A percentile compares a stretch with the other conserved stretches of the same genome.
Evolutionary conservation across 495 filamentous ascomycete species (phyloP).

Genomic region (Penicillium odoratum): DNA sequence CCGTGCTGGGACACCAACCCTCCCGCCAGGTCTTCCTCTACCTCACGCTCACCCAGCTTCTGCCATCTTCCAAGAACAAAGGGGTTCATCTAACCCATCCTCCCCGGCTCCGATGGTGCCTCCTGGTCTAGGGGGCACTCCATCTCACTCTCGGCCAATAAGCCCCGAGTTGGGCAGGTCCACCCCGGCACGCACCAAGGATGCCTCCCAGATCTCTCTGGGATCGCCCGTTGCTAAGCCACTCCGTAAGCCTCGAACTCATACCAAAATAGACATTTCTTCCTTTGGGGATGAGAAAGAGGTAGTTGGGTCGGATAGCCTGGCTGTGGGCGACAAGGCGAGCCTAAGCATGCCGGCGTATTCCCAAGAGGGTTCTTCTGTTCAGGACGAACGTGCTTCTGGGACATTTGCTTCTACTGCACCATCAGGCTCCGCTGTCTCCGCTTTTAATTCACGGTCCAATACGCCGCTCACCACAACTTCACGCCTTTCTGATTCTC

Average conservation of each 20-base stretch:
- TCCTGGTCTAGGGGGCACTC: conserved; percentile 35
- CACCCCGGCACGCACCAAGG: conserved; percentile 28
- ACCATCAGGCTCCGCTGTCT: conserved; percentile 22
- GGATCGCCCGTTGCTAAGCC: conserved; percentile 46
- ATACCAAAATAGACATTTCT: conserved; percentile 28
- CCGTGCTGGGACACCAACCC: conserved; percentile 55
- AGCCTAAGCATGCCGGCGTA: conserved; percentile 33
- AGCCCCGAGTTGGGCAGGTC: conserved; percentile 19
- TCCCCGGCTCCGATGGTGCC: conserved; percentile 35
- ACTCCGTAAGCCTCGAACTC: conserved; percentile 31
- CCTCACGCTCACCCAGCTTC: conserved; percentile 54
- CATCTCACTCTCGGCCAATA: conserved; percentile 27
- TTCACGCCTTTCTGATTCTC: conserved; percentile 50
- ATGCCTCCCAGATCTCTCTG: conserved; percentile 42
- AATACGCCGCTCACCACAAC: conserved; percentile 40
- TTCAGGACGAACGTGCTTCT: conserved; percentile 28
- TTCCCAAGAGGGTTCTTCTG: conserved; percentile 17
- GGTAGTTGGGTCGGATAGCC: conserved; percentile 19
- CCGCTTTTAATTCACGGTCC: conserved; percentile 34
- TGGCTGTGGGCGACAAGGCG: conserved; percentile 17
- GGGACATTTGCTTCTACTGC: conserved; percentile 15
- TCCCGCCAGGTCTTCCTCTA: conserved; percentile 67
- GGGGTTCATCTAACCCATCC: conserved; percentile 34
- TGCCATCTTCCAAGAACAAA: conserved; percentile 35
- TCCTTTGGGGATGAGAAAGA: conserved; percentile 24